phyloP scores from a whole-genome alignment of 2,329 filamentous ascomycete genomes.

The Colletotrichum orbiculare region DNA sequence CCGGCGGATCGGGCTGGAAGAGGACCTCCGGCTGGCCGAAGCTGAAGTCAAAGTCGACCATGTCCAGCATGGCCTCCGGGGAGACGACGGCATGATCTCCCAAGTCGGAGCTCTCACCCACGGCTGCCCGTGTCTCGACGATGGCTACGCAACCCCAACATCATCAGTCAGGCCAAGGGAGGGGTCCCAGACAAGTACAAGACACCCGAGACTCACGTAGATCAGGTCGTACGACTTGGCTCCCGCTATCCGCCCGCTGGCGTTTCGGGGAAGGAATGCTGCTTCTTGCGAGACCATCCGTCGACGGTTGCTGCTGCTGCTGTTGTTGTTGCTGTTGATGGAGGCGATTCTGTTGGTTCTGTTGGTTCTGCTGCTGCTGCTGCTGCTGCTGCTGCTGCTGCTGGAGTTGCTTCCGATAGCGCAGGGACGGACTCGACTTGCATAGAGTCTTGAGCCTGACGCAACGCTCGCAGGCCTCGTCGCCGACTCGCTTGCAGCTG shows the following conservation, averaged over 20 bases:
- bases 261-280: slow-evolving; percentile 49
- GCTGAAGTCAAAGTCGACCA: slow-evolving; percentile 49
- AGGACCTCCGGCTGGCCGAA: slow-evolving; percentile 47
- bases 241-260: slow-evolving; percentile 48
- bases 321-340: slow-evolving; percentile 49
- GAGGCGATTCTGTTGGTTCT: slow-evolving; percentile 48
- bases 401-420: slow-evolving; percentile 47
- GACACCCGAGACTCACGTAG: slow-evolving; percentile 46
- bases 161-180: slow-evolving; percentile 24
- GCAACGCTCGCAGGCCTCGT: slow-evolving; percentile 56
- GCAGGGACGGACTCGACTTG: slow-evolving; percentile 56
- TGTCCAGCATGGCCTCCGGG: slow-evolving; percentile 44
- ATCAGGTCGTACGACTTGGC: slow-evolving; percentile 48
- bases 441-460: slow-evolving; percentile 54
- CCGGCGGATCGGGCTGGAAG: slow-evolving; percentile 37
- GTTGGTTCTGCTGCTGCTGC: neutral
- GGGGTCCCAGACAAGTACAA: slow-evolving; percentile 28
- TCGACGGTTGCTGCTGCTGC: slow-evolving; percentile 27
- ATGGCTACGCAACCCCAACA: slow-evolving; percentile 24
- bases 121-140: slow-evolving; percentile 28
- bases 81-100: slow-evolving; percentile 44
- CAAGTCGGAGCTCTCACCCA: slow-evolving; percentile 16
- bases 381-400: slow-evolving; percentile 3
- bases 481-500: slow-evolving; percentile 55
- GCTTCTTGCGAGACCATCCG: slow-evolving; percentile 20